phyloP scores from a whole-genome alignment of 352 stramenopile genomes.

The Pythium insidiosum region DNA sequence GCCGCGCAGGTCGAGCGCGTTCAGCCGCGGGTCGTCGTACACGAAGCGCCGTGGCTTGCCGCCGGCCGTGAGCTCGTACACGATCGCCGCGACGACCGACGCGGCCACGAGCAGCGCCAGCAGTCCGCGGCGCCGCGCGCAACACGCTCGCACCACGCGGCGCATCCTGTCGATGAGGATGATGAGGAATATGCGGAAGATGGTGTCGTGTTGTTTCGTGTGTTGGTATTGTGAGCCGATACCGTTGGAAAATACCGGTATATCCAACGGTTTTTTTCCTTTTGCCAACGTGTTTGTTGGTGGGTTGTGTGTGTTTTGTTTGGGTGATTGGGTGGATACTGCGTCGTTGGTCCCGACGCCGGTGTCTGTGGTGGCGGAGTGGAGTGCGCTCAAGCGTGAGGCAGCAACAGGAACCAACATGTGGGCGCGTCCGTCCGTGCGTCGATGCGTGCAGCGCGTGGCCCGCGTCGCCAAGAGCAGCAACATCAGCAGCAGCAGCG shows the following conservation, averaged over 20 bases:
- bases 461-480: constrained; percentile 7
- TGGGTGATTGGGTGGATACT: no score
- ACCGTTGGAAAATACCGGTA: no score
- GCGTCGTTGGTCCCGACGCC: no score
- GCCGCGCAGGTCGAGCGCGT: constrained; percentile 27
- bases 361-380: no score
- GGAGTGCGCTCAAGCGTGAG: no score
- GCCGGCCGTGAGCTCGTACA: constrained; percentile 53
- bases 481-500: background rate
- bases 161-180: constrained; percentile 7
- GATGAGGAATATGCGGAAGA: no score
- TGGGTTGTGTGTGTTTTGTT: no score
- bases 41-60: constrained; percentile 30
- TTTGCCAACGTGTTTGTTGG: no score
- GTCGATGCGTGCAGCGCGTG: constrained; percentile 1
- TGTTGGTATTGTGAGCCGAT: no score
- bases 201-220: no score
- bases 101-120: constrained; percentile 22
- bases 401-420: constrained; percentile 17
- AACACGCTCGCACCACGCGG: no score
- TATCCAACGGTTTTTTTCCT: no score
- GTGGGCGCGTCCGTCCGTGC: constrained; percentile 20
- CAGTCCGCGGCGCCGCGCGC: constrained; percentile 29
- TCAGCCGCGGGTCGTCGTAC: constrained; percentile 28
- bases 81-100: constrained; percentile 33